Percentiles rank a stretch among this genome's conserved stretches.
These are phyloP conservation scores for Casuarina glauca DNA, from an alignment of 306 rosid genomes.

Conservation along the genomic window DNA sequence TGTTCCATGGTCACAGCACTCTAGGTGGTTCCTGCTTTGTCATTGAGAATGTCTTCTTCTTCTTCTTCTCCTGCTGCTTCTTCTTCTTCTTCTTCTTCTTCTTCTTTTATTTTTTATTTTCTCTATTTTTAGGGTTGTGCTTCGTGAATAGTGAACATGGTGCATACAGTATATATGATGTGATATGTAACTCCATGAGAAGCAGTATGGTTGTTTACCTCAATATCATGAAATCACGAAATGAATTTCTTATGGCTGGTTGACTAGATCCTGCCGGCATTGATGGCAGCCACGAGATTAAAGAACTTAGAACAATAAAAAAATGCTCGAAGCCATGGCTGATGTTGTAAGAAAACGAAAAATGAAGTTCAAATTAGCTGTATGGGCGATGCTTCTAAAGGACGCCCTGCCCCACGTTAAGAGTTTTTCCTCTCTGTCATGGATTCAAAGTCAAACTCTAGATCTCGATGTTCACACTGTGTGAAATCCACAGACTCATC, in stretches of 20 bases:
- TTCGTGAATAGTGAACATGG: neutral
- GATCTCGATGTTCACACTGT: too few species aligned
- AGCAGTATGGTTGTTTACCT: too few species aligned
- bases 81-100: too few species aligned
- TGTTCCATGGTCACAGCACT: neutral
- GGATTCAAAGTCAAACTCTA: too few species aligned
- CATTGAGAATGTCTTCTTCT: neutral
- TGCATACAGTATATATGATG: too few species aligned
- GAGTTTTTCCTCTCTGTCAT: too few species aligned
- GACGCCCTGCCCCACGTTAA: neutral
- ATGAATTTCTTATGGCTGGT: too few species aligned
- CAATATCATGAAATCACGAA: too few species aligned
- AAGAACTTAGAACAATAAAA: neutral
- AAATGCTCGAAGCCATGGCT: neutral
- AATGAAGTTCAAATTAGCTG: neutral
- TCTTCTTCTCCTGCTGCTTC: too few species aligned
- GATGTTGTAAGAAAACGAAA: neutral
- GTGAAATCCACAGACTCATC: too few species aligned
- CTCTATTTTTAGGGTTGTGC: neutral
- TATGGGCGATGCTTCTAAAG: neutral
- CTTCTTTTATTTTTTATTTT: neutral
- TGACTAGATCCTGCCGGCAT: neutral
- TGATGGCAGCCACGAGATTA: neutral
- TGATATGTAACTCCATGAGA: too few species aligned
- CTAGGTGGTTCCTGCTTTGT: neutral